Conservation (phyloP, 345 rosid genomes). For the thale cress (Arabidopsis thaliana) region DNA sequence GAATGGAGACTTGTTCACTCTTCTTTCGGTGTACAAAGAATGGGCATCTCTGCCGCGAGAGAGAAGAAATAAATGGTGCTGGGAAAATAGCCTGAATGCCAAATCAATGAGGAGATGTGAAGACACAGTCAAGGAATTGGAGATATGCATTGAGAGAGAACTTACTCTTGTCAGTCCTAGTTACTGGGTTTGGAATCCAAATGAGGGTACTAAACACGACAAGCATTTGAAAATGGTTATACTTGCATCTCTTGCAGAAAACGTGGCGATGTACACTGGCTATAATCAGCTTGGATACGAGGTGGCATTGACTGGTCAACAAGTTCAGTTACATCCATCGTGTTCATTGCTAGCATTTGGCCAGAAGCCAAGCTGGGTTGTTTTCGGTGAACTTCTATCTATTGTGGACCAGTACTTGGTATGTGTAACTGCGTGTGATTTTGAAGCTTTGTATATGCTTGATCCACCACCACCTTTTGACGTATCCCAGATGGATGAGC, state of each 20-base stretch:
- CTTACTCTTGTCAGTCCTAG: constrained; percentile 61
- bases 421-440: constrained; percentile 85
- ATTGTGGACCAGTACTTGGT: constrained; percentile 66
- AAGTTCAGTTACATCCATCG: constrained; percentile 82
- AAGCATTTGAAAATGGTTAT: constrained; percentile 60
- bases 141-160: constrained; percentile 68
- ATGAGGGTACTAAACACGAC: constrained; percentile 50
- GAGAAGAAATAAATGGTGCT: constrained; percentile 80
- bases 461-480: constrained; percentile 80
- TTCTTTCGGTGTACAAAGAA: constrained; percentile 80
- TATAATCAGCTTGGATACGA: constrained; percentile 84
- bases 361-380: constrained; percentile 90
- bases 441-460: constrained; percentile 60
- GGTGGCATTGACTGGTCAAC: constrained; percentile 78
- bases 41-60: constrained; percentile 65
- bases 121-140: constrained; percentile 75
- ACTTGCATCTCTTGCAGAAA: constrained; percentile 80
- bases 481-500: constrained; percentile 53
- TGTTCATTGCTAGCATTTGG: constrained; percentile 78
- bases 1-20: constrained; percentile 82
- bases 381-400: constrained; percentile 81
- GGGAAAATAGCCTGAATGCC: constrained; percentile 93
- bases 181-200: constrained; percentile 75
- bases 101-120: constrained; percentile 90
- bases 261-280: constrained; percentile 89